Evolutionary conservation across 2,329 filamentous ascomycete genomes (phyloP), one percentile per base, ranked within the genome.

Genomic region (Fusarium udum): DNA sequence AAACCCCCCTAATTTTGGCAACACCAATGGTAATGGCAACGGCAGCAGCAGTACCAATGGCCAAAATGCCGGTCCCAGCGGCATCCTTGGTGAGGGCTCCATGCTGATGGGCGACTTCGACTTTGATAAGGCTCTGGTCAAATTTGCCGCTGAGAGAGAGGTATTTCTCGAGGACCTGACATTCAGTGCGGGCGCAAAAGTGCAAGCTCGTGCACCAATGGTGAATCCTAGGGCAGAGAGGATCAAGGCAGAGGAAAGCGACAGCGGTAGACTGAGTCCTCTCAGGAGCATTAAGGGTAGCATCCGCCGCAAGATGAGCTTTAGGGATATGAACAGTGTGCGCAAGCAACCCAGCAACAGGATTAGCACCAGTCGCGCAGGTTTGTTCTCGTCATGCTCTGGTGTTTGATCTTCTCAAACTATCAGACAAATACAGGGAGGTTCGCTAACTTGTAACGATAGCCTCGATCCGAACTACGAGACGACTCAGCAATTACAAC

Each of bases 91-190:
- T 46, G 80, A 81, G 28, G 82, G 82, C 43, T 76, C 80, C 48
- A 73, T 76, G 42, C 76, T 85, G 39, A 82, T 88, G 71, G 84
- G 83, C 65, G 94, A 97, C 79, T 94, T 93, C 78, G 96, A 98
- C 82, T 99, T 99, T 78, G 96, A 98, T 80, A 92, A 93, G 79
- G 95, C 96, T 32, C 87, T 99, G 75, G 85, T 95, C 78, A 98
- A 98, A 84, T 99, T 99, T 81, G 95, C 96, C 51, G 92, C 92
- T n/a, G 95, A 98, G 84, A 89, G 96, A 73, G 96, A 99, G 78
- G 92, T 92, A 68, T 99, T 99, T 78, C 86, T 98, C 59, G 94
- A 97, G 73, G 96, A 99, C 81, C 88, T 98, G 61, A 94, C 92
- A 75, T 95, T 98, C 81, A 94, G 90, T 74, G 94, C 95, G 28